phyloP scores from a whole-genome alignment of 1,139 yeast genomes.

The Saccharomyces hybrid region DNA sequence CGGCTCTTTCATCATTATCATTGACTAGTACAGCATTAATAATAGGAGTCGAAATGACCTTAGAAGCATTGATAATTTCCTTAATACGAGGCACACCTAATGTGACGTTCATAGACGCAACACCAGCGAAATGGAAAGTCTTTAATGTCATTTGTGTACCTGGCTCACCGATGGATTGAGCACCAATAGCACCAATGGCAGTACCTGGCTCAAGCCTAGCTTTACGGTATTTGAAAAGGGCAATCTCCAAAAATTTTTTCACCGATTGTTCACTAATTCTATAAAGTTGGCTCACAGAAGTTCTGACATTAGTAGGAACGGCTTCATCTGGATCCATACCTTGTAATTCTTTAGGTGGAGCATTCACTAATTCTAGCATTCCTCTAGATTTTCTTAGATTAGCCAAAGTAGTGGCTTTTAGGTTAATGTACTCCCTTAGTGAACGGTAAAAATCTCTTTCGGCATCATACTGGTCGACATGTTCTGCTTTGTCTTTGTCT shows the following conservation, averaged over 20 bases:
- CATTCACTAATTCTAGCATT: slow-evolving; percentile 38
- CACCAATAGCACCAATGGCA: slow-evolving; percentile 99
- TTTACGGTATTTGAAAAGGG: slow-evolving; percentile 73
- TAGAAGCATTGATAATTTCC: slow-evolving; percentile 96
- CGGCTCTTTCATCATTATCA: slow-evolving; percentile 92
- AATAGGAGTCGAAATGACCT: slow-evolving; percentile 91
- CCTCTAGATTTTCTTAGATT: slow-evolving; percentile 49
- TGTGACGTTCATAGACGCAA: slow-evolving; percentile 97
- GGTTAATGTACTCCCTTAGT: slow-evolving; percentile 50
- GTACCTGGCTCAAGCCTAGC: slow-evolving; percentile 99
- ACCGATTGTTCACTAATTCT: slow-evolving; percentile 61
- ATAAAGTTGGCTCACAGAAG: slow-evolving; percentile 62
- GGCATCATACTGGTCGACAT: slow-evolving; percentile 75
- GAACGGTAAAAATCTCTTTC: slow-evolving; percentile 77
- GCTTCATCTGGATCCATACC: slow-evolving; percentile 42
- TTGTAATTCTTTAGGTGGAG: slow-evolving; percentile 38
- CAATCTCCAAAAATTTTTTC: slow-evolving; percentile 61
- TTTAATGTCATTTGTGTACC: slow-evolving; percentile 99
- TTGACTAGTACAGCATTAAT: slow-evolving; percentile 91
- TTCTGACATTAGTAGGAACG: slow-evolving; percentile 31
- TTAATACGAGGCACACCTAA: slow-evolving; percentile 98
- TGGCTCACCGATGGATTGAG: slow-evolving; percentile 98
- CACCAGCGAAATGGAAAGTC: slow-evolving; percentile 99
- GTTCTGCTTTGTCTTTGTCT: slow-evolving; percentile 44
- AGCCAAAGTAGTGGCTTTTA: slow-evolving; percentile 53